These are phyloP conservation scores for Leucaena leucocephala DNA, from an alignment of 306 rosid genomes.

Conservation along the genomic window DNA sequence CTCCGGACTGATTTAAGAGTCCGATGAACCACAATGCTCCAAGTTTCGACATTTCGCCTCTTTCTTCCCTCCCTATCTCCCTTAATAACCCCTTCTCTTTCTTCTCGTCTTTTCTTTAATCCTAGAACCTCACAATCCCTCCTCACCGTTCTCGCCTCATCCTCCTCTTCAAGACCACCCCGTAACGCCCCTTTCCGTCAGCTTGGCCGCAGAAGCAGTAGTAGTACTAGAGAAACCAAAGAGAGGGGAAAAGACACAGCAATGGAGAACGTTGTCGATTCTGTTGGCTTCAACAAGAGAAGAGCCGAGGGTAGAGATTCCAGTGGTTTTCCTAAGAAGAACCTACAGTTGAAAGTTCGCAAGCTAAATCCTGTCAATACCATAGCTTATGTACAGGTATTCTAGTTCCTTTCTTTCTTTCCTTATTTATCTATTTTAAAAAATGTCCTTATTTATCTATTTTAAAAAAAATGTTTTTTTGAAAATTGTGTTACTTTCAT, in stretches of 20 bases:
- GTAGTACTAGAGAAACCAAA: conserved; percentile 28
- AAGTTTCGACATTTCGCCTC: conserved; percentile 48
- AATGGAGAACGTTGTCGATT: conserved; percentile 44
- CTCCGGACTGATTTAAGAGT: background rate
- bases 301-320: conserved; percentile 64
- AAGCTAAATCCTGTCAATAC: conserved; percentile 60
- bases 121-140: conserved; percentile 34
- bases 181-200: conserved; percentile 36
- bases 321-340: conserved; percentile 49
- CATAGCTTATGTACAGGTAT: conserved; percentile 60
- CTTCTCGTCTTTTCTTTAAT: conserved; percentile 11
- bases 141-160: conserved; percentile 44
- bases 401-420: background rate
- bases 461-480: background rate
- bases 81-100: conserved; percentile 28
- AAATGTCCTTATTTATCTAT: too few species aligned
- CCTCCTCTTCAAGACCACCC: conserved; percentile 26
- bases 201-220: conserved; percentile 39
- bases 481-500: background rate
- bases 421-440: background rate
- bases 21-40: conserved; percentile 32
- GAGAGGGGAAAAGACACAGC: background rate
- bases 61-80: conserved; percentile 29
- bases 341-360: conserved; percentile 49
- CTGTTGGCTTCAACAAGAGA: conserved; percentile 57